Evolutionary conservation across 805 yeast species (phyloP), one percentile per base, ranked within the genome.

Genomic region (Barnettozyma wickerhamii): DNA sequence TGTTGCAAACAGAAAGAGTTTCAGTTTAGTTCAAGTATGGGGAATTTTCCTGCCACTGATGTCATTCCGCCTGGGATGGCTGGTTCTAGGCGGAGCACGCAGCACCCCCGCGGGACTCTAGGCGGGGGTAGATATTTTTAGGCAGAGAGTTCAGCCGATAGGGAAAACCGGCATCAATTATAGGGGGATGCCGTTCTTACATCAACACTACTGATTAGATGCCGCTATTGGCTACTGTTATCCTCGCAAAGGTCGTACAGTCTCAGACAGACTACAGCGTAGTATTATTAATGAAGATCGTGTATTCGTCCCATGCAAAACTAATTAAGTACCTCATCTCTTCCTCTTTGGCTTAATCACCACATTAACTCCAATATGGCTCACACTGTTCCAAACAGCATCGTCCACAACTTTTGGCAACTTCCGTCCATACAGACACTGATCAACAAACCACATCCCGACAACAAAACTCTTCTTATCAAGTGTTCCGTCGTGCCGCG

Each of bases 361-460:
- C 26, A 59, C 58, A 27, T 50, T 58, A 13, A 67, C 37, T 55
- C 77, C 77, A 10, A 73, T 62, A 32, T 65, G 67, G 28, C 73
- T 73, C 10, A 85, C 84, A 59, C 95, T 84, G 32, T 76, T 74
- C 98, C 98, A 93, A 2, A 91, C 79, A 21, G 71, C 73, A 5
- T 74, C 76, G 30, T 75, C 79, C 6, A 93, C 75, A 29, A 63
- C 63, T 44, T 75, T 72, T 0, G 99, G 98, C 36, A 93, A 65
- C 59, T 93, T 93, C 30, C 95, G 71, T 0, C 99, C 99, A 58
- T 91, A 93, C 12, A 93, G 68, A 57, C 96, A 86, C 63, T 93
- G 99, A 60, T 93, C 99, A 2, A 93, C 90, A 5, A 90, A 63
- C 99, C 99, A 93, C 84, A 86, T 90, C 0, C 99, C 99, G n/a